Conservation (phyloP, 805 yeast genomes). For the Pichia manshurica region DNA sequence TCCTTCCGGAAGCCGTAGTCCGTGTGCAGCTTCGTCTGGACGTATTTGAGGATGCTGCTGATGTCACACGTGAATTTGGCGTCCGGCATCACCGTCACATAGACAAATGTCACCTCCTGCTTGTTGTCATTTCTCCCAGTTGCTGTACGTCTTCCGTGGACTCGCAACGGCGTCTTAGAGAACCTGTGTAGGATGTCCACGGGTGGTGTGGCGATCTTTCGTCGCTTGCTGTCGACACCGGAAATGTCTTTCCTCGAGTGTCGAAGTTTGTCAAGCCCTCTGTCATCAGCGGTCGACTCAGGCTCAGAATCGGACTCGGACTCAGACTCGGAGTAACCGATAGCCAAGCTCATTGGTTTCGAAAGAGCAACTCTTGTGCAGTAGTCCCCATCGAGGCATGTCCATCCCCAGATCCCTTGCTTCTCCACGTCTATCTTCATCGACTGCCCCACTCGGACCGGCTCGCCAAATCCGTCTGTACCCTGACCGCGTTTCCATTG, state of each 20-base stretch:
- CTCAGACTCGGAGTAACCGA: not conserved
- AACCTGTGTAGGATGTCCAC: not conserved
- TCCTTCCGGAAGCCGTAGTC: not conserved
- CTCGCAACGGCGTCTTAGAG: conserved; percentile 3
- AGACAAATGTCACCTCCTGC: not conserved
- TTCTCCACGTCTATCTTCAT: no score
- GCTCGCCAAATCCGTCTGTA: no score
- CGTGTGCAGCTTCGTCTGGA: not conserved
- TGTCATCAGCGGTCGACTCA: no score
- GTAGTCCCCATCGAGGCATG: no score
- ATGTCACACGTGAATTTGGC: not conserved
- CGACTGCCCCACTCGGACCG: no score
- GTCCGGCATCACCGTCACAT: not conserved
- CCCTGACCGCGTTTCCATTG: no score
- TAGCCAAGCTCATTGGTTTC: not conserved
- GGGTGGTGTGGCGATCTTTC: not conserved
- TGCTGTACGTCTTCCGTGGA: not conserved
- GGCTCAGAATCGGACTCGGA: no score
- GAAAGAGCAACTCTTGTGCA: no score
- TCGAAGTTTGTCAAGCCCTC: no score
- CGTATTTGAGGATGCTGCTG: not conserved
- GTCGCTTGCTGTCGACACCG: no score
- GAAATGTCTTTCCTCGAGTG: no score
- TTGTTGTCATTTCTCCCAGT: not conserved
- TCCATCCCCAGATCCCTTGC: no score